These are phyloP conservation scores for Pestalotiopsis sp. DNA, from an alignment of 2,329 filamentous ascomycete species.

Conservation along the genomic window DNA sequence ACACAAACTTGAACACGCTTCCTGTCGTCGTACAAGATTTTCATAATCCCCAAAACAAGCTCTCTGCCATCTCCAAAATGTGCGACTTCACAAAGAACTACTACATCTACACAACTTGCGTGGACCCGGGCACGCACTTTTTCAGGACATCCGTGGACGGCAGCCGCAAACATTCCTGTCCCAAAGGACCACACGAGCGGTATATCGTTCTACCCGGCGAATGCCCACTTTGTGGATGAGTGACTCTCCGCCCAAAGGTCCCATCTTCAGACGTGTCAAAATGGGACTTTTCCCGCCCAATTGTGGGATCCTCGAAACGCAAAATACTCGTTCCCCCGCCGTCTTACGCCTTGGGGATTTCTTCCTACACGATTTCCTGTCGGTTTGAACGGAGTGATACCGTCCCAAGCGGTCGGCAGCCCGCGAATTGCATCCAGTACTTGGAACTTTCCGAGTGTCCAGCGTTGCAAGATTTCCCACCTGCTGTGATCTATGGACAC, in stretches of 20 bases:
- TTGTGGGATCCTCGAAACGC: background rate
- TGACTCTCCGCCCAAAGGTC: background rate
- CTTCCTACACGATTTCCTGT: background rate
- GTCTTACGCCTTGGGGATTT: background rate
- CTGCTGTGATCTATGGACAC: no score
- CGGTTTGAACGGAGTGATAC: background rate
- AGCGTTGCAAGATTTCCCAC: no score
- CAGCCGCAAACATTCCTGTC: constrained; percentile 59
- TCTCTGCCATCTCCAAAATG: constrained; percentile 43
- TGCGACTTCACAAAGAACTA: constrained; percentile 74
- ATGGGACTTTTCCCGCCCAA: background rate
- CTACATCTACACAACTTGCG: constrained; percentile 74
- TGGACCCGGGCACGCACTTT: constrained; percentile 71
- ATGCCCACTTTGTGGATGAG: constrained; percentile 54
- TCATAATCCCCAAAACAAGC: background rate
- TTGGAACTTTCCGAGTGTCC: background rate
- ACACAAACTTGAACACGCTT: no score
- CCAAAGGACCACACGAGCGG: constrained; percentile 70
- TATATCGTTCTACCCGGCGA: constrained; percentile 71
- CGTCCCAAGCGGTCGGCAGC: background rate
- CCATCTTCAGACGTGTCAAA: background rate
- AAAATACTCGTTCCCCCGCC: no score
- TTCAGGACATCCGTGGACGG: constrained; percentile 72
- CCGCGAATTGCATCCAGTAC: background rate
- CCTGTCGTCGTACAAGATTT: background rate